Conservation (phyloP, 2,329 filamentous ascomycete species). For the Phaeosphaeria sp. region DNA sequence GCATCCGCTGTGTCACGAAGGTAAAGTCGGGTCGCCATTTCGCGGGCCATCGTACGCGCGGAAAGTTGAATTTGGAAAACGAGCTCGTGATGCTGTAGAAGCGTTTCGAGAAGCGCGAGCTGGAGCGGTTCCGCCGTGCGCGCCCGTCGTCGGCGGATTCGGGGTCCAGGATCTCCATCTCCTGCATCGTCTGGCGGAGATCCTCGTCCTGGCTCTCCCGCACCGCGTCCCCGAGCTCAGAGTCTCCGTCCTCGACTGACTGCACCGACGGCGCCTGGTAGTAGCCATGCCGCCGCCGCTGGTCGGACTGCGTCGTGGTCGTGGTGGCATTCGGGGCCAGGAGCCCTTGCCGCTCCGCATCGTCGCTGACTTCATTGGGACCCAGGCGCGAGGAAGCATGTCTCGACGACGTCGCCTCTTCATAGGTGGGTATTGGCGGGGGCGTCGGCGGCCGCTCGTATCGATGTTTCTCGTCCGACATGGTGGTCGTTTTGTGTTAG, state of each 20-base stretch:
- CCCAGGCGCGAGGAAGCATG: conserved; percentile 57
- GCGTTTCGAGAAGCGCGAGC: conserved; percentile 61
- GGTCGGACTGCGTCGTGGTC: conserved; percentile 30
- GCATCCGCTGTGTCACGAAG: conserved; percentile 47
- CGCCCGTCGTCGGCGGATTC: conserved; percentile 41
- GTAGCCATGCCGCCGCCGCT: conserved; percentile 47
- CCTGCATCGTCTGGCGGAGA: conserved; percentile 81
- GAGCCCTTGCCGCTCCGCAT: conserved; percentile 79
- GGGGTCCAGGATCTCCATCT: conserved; percentile 60
- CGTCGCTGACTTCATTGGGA: conserved; percentile 68
- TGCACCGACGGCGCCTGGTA: conserved; percentile 86
- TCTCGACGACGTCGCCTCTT: conserved; percentile 74
- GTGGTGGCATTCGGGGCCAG: conserved; percentile 67
- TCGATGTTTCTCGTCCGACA: conserved; percentile 50
- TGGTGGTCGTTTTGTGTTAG: conserved; percentile 21
- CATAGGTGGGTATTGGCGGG: conserved; percentile 81
- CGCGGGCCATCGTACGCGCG: conserved; percentile 45
- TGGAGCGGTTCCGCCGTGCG: conserved; percentile 31
- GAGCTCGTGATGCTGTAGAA: conserved; percentile 63
- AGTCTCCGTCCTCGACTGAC: conserved; percentile 70
- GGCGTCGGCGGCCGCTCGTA: conserved; percentile 54
- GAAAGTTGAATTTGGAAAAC: conserved; percentile 63
- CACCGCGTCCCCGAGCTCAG: conserved; percentile 59
- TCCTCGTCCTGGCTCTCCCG: conserved; percentile 60
- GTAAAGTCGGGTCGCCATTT: conserved; percentile 26